Conservation (phyloP, 2,329 filamentous ascomycete species). For the Arthrobotrys pseudoclavata region DNA sequence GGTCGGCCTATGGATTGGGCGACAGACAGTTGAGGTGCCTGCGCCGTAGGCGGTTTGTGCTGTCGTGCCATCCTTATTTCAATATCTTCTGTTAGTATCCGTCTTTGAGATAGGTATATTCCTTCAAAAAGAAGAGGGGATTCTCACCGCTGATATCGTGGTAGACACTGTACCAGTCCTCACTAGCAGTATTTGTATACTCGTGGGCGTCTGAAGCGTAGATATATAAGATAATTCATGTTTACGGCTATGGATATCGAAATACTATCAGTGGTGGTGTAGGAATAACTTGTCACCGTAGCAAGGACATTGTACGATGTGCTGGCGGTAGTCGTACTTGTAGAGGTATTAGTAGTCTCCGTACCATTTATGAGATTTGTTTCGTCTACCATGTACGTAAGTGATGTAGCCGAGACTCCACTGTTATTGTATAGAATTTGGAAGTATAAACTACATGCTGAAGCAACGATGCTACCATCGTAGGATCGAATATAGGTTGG, state of each 20-base stretch:
- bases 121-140: background rate
- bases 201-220: background rate
- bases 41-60: too few relatives aligned
- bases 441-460: constrained; percentile 30
- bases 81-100: background rate
- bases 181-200: background rate
- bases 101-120: background rate
- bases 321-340: background rate
- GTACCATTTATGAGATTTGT: constrained; percentile 16
- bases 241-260: background rate
- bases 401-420: constrained; percentile 12
- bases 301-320: constrained; percentile 26
- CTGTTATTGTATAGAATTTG: constrained; percentile 2
- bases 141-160: constrained; percentile 16
- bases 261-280: constrained; percentile 20
- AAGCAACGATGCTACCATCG: constrained; percentile 30
- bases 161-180: background rate
- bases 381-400: constrained; percentile 22
- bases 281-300: constrained; percentile 20
- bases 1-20: constrained; percentile 4
- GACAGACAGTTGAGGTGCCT: constrained; percentile 15
- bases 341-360: background rate
- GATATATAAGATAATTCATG: background rate
- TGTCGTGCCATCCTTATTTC: background rate
- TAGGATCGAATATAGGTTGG: constrained; percentile 9